Conservation (phyloP, 495 filamentous ascomycete species). For the Penicillium crystallinum region DNA sequence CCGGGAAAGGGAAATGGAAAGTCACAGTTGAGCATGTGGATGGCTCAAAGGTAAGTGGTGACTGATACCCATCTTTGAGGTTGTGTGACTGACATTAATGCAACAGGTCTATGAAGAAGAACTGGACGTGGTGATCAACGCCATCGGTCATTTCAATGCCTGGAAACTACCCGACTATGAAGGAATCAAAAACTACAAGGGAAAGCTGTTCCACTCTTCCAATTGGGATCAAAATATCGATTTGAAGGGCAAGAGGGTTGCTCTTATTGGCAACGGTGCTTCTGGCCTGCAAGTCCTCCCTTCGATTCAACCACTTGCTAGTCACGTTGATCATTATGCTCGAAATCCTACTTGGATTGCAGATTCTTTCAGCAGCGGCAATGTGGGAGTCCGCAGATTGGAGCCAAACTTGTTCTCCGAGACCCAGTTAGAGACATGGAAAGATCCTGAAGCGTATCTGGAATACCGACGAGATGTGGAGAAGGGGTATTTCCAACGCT, state of each 20-base stretch:
- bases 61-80: neutral
- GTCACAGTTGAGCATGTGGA: conserved; percentile 37
- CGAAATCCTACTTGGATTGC: conserved; percentile 68
- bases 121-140: conserved; percentile 57
- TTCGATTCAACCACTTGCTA: conserved; percentile 51
- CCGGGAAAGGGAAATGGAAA: conserved; percentile 47
- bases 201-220: conserved; percentile 48
- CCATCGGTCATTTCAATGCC: conserved; percentile 52
- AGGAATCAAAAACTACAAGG: conserved; percentile 45
- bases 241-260: conserved; percentile 49
- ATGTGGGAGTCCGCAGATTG: conserved; percentile 30
- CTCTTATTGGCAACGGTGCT: conserved; percentile 58
- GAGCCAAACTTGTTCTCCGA: conserved; percentile 47
- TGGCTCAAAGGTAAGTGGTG: conserved; percentile 24
- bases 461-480: conserved; percentile 49
- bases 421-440: conserved; percentile 45
- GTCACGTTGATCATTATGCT: conserved; percentile 59
- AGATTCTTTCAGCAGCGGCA: conserved; percentile 42
- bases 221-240: conserved; percentile 49
- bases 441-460: conserved; percentile 45
- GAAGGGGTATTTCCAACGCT: conserved; percentile 52
- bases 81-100: conserved; percentile 1
- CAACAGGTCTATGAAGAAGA: conserved; percentile 45
- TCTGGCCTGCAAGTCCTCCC: conserved; percentile 53
- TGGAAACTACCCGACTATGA: conserved; percentile 50